Evolutionary conservation across 2,329 filamentous ascomycete species (phyloP), one percentile per base, ranked within the genome.

Genomic region (Macrophomina phaseolina): DNA sequence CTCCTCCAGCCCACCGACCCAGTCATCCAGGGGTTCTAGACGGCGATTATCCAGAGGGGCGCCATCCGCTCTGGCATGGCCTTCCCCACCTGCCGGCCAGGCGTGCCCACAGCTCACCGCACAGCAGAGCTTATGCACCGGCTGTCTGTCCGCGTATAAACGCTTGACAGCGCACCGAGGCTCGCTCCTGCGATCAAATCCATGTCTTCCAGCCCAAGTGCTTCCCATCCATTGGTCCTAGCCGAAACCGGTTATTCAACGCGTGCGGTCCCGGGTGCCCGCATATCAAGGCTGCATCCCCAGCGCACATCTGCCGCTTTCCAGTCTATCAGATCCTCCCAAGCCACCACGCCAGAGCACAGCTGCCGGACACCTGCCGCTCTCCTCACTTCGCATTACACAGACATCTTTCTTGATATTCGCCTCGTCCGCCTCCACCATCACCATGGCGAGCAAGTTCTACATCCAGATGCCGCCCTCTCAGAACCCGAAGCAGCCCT

Each of bases 381-480:
- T 36, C 53, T 52, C 64, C 38, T 34, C 65, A n/a, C 68, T 68
- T 62, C 28, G 51, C 42, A 38, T 40, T 70, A 30, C 48, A 34
- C 63, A 56, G 49, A 45, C 49, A 18, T 12, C 28, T 12, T 52
- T 40, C 42, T 40, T 46, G 42, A 62, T 49, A 62, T 62, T 30
- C 30, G 32, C 58, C 38, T 6, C 52, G 3, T 14, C 7, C 51
- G 36, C 36, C 38, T 38, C 36, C 48, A 38, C 52, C 38, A 8
- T 36, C 53, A 73, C 58, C 69, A 79, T 79, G 77, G 72, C 77
- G 46, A 74, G 70, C 66, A 72, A 73, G 69, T 77, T 77, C 72
- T 78, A 79, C 73, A 77, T 76, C 70, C 76, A 77, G 65, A 74
- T 79, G 38, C 76, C 77, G 55, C 75, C 75, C 34, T 76, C 75